Evolutionary conservation across 345 rosid species (phyloP).

Genomic region (Eucalyptus polyanthemos): DNA sequence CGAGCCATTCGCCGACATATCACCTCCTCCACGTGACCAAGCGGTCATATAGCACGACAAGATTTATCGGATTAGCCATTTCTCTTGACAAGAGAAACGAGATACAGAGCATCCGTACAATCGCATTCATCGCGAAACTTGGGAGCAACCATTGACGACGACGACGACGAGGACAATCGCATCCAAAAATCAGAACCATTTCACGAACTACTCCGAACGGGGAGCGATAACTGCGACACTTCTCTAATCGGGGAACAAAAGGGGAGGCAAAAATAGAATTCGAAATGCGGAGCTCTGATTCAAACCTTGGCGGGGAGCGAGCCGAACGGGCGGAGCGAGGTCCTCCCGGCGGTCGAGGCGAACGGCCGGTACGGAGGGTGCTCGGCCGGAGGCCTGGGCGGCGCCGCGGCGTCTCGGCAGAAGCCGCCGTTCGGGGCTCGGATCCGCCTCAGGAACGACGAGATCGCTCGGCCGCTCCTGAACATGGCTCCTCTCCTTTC

Average conservation of each 20-base stretch:
- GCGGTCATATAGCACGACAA: background rate
- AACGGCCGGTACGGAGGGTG: conserved; percentile 9
- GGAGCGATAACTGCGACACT: background rate
- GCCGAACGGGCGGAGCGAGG: conserved; percentile 27
- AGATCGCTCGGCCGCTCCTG: conserved; percentile 20
- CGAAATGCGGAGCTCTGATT: background rate
- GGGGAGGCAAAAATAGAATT: background rate
- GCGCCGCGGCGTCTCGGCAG: conserved; percentile 7
- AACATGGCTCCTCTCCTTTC: conserved; percentile 23
- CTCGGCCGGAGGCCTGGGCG: conserved; percentile 6
- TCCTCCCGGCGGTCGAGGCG: conserved; percentile 19
- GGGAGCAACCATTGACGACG: background rate
- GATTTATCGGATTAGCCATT: background rate
- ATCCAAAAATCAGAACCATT: background rate
- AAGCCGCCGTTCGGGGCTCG: conserved; percentile 17
- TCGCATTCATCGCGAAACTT: background rate
- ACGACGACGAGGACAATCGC: background rate
- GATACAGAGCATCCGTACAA: background rate
- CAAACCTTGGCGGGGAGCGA: conserved; percentile 24
- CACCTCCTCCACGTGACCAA: background rate
- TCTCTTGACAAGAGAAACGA: background rate
- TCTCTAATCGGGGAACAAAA: background rate
- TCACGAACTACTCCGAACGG: background rate
- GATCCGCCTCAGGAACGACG: conserved; percentile 44
- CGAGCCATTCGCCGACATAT: background rate